These are phyloP conservation scores for Aspergillus piperis DNA, from an alignment of 2,329 filamentous ascomycete genomes.

Conservation along the genomic window DNA sequence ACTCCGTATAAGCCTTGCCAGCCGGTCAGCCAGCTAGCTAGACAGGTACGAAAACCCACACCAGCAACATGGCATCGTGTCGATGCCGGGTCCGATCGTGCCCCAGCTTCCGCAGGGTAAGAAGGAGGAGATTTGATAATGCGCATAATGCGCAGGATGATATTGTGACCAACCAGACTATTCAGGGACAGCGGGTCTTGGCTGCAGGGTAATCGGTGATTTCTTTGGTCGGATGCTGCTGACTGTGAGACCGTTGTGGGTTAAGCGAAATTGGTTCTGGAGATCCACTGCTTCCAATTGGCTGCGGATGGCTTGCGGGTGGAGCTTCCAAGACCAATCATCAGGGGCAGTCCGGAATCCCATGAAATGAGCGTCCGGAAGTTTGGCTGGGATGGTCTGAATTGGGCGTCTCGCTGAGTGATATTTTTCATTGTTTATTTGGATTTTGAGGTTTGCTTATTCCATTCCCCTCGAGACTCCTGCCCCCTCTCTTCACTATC, in stretches of 20 bases:
- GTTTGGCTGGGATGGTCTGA: neutral
- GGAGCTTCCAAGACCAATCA: slow-evolving; percentile 25
- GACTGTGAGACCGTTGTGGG: slow-evolving; percentile 25
- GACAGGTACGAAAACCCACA: neutral
- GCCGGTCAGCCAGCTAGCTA: neutral
- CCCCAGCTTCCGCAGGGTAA: neutral
- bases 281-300: slow-evolving; percentile 30
- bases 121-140: slow-evolving; percentile 1
- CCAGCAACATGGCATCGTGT: neutral
- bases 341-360: slow-evolving; percentile 6
- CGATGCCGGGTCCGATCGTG: neutral
- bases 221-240: slow-evolving; percentile 20
- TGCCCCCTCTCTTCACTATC: too few relatives aligned
- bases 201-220: slow-evolving; percentile 17
- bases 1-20: neutral
- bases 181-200: slow-evolving; percentile 23
- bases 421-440: slow-evolving; percentile 2
- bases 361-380: slow-evolving; percentile 9
- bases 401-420: slow-evolving; percentile 7
- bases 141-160: slow-evolving; percentile 7
- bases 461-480: neutral
- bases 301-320: slow-evolving; percentile 15
- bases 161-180: slow-evolving; percentile 13
- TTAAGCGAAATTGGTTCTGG: slow-evolving; percentile 37
- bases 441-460: neutral